Base-by-base conservation (phyloP, 352 stramenopile species). In the Globisporangium spinosum region DNA sequence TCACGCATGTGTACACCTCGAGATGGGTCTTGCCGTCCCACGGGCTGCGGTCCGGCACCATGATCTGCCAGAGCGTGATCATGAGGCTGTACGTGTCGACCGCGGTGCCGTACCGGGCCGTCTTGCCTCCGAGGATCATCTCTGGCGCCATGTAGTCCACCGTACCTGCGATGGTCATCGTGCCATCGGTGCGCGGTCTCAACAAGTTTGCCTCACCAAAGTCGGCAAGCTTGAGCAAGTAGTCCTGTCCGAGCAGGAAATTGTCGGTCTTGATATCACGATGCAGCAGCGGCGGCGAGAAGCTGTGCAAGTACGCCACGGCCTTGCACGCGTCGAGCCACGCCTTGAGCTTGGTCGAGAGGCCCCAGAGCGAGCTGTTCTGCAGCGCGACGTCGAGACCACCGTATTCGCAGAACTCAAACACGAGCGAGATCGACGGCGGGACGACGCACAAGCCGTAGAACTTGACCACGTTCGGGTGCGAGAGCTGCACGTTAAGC, bases 181-280 rank as follows among this genome's bases (percentile, higher is more conserved):
- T 90, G 6, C 80, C 80, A 68, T 95, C 87, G 7, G 77, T 84
- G 47, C 87, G 82, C 45, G 87, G 87, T 3, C 82, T 76, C 23
- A 95, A 54, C 75, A 95, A 79, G 53, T 95, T 95, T 57, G 85
- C 85, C 70, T 95, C 88, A 8, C 88, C 88, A 71, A 95, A 95
- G 70, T 95, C 88, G 0, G 86, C 79, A 8, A 95, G 79, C 66
- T 95, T 95, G 34, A 95, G 68, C 23, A 91, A 62, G 49, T 85
- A 90, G 40, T 95, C 83, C 58, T 93, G 82, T 13, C 82, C 87
- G 8, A 95, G 71, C 13, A 95, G 58, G 57, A 91, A 95, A 65
- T 94, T 95, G 75, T 93, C 88, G 2, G 86, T 93, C 73, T 95
- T 95, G 62, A 95, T 93, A 34, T 95, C 88, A 7, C 88, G 83